Evolutionary conservation across 2,329 filamentous ascomycete genomes (phyloP).

Genomic region (Botrytis aclada): DNA sequence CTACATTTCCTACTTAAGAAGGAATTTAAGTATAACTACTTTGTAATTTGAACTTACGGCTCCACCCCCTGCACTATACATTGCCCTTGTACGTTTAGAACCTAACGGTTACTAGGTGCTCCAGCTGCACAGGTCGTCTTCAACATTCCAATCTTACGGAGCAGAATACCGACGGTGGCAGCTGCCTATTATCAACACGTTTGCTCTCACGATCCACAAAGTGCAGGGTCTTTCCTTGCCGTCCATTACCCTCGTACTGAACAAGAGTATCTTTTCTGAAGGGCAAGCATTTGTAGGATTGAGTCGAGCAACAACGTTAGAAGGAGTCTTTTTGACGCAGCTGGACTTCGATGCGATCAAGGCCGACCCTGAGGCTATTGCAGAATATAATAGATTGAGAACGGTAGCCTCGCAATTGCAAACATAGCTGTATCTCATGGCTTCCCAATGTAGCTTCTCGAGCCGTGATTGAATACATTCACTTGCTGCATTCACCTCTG

Average conservation of each 20-base stretch:
- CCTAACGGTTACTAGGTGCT: conserved; percentile 2
- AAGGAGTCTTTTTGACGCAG: conserved; percentile 1
- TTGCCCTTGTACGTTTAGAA: conserved; percentile 3
- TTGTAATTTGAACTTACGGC: conserved; percentile 1
- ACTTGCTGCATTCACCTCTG: conserved; percentile 2
- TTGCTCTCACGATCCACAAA: conserved; percentile 3
- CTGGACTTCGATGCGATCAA: conserved; percentile 2
- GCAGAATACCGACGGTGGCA: conserved; percentile 2
- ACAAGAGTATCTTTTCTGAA: conserved; percentile 4
- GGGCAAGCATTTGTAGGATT: conserved; percentile 3
- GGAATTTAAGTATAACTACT: conserved; percentile 4
- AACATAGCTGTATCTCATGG: conserved; percentile 3
- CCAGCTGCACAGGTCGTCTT: conserved; percentile 2
- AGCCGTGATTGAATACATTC: conserved; percentile 2
- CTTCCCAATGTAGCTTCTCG: conserved; percentile 1
- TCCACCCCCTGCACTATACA: conserved; percentile 2
- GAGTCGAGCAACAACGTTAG: conserved; percentile 2
- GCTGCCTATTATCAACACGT: conserved; percentile 3
- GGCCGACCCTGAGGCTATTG: conserved; percentile 1
- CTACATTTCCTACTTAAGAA: conserved; percentile 2
- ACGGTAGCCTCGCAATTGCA: conserved; percentile 1
- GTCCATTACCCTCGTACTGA: conserved; percentile 2
- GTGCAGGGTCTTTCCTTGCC: conserved; percentile 1
- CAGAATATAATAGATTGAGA: conserved; percentile 4
- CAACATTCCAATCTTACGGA: conserved; percentile 3